Conservation (phyloP, 73 alveolate genomes). For the Blepharisma japonicum region DNA sequence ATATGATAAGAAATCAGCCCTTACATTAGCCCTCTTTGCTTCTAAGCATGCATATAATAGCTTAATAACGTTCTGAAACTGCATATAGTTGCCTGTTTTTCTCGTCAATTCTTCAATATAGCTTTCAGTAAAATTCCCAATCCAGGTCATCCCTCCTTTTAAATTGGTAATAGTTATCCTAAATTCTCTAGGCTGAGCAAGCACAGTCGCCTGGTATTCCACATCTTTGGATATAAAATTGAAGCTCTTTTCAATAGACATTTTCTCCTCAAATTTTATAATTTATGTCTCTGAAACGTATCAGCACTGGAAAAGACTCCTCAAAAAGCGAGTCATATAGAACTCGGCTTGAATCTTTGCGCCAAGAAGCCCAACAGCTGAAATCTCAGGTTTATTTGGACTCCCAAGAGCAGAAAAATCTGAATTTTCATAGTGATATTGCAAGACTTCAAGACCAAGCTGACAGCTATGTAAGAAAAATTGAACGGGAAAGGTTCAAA, state of each 20-base stretch:
- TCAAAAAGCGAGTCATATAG: too few species aligned
- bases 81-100: slow-evolving; percentile 44
- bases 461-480: slow-evolving; percentile 24
- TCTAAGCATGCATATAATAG: slow-evolving; percentile 33
- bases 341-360: too few species aligned
- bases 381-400: too few species aligned
- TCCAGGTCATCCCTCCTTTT: slow-evolving; percentile 27
- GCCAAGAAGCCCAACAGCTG: too few species aligned
- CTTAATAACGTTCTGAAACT: slow-evolving; percentile 35
- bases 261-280: too few species aligned
- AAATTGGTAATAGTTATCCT: neutral
- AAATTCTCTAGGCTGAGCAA: neutral
- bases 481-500: neutral
- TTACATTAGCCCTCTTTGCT: slow-evolving; percentile 28
- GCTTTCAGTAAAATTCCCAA: slow-evolving; percentile 39
- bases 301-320: too few species aligned
- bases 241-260: too few species aligned
- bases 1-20: slow-evolving; percentile 38
- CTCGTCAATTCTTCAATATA: slow-evolving; percentile 50
- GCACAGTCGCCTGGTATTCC: slow-evolving; percentile 11
- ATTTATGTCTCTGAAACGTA: too few species aligned
- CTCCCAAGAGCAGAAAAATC: too few species aligned
- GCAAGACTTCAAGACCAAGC: slow-evolving; percentile 18
- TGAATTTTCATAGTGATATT: slow-evolving; percentile 9
- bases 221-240: neutral